phyloP scores from a whole-genome alignment of 768 basidiomycete genomes.

The Sarcomyxa edulis region DNA sequence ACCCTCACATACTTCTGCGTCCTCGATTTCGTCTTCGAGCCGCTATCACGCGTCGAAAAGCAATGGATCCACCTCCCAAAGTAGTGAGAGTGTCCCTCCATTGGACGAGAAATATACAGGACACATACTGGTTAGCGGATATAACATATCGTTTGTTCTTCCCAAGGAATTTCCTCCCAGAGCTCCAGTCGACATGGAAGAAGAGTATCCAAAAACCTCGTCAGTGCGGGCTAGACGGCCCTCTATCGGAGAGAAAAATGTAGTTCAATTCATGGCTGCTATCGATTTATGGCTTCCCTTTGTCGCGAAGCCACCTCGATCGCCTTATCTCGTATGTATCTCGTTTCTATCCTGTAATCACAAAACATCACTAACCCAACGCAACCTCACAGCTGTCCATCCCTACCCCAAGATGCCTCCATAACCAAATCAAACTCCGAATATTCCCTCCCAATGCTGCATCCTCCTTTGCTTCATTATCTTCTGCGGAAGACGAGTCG shows the following conservation, averaged over 20 bases:
- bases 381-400: constrained; percentile 55
- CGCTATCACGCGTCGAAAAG: constrained; percentile 24
- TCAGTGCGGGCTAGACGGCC: constrained; percentile 37
- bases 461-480: constrained; percentile 61
- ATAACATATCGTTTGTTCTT: constrained; percentile 70
- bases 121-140: constrained; percentile 70
- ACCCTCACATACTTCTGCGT: constrained; percentile 22
- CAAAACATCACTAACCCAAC: not conserved
- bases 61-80: constrained; percentile 18
- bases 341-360: not conserved
- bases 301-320: constrained; percentile 58
- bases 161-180: constrained; percentile 56
- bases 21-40: constrained; percentile 29
- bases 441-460: constrained; percentile 60
- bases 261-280: constrained; percentile 75
- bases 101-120: constrained; percentile 70
- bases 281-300: constrained; percentile 75
- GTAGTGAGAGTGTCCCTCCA: constrained; percentile 29
- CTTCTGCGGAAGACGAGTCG: constrained; percentile 75
- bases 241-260: constrained; percentile 56
- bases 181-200: constrained; percentile 22
- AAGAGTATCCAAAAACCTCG: constrained; percentile 14
- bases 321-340: constrained; percentile 63
- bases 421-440: constrained; percentile 68
- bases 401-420: constrained; percentile 72